phyloP scores from a whole-genome alignment of 768 basidiomycete genomes.

The Lactarius psammicola region DNA sequence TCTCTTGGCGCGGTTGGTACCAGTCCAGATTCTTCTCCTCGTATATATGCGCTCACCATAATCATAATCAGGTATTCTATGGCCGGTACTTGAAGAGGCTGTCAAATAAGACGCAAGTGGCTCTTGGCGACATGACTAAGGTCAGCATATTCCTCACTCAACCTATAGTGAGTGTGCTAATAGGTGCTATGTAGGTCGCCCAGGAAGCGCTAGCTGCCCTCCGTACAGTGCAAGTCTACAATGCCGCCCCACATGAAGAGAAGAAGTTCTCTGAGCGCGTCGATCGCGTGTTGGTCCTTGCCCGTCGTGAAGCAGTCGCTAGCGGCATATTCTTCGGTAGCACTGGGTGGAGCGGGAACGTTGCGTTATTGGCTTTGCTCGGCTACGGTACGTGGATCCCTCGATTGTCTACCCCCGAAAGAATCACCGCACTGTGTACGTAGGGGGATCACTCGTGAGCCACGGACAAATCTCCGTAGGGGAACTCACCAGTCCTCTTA shows the following conservation, averaged over 20 bases:
- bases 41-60: conserved; percentile 19
- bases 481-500: conserved; percentile 82
- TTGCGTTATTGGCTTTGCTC: conserved; percentile 82
- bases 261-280: conserved; percentile 69
- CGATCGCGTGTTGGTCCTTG: conserved; percentile 65
- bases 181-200: conserved; percentile 55
- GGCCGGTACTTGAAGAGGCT: conserved; percentile 92
- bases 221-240: conserved; percentile 89
- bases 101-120: conserved; percentile 89
- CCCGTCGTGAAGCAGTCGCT: conserved; percentile 84
- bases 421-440: background rate
- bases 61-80: conserved; percentile 74
- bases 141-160: conserved; percentile 20
- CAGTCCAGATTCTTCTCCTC: conserved; percentile 33
- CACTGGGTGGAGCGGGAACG: conserved; percentile 90
- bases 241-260: conserved; percentile 77
- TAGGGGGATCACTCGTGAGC: conserved; percentile 90
- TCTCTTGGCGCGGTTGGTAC: conserved; percentile 74
- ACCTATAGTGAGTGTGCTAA: background rate
- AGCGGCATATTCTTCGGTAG: conserved; percentile 91
- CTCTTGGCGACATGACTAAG: conserved; percentile 93
- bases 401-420: background rate
- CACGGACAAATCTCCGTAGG: conserved; percentile 87
- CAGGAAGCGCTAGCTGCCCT: conserved; percentile 87
- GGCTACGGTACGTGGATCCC: conserved; percentile 69